Conservation (phyloP, 352 stramenopile genomes). For the Phytophthora macrochlamydospora region DNA sequence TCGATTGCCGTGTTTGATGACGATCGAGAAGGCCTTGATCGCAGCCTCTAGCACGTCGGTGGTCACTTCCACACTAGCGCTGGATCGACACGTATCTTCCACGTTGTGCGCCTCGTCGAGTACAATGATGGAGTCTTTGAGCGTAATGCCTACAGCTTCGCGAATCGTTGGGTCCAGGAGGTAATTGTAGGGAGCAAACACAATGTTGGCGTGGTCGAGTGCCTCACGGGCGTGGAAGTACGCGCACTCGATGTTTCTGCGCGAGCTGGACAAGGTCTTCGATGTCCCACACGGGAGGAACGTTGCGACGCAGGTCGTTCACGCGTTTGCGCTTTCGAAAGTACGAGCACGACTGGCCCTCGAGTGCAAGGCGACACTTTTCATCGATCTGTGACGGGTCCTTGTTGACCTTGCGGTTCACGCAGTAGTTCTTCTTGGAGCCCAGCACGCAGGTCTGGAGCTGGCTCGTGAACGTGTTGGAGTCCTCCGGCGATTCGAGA, state of each 20-base stretch:
- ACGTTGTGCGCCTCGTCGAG: slow-evolving; percentile 90
- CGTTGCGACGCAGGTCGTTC: slow-evolving; percentile 45
- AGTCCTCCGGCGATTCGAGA: slow-evolving; percentile 44
- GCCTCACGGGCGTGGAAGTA: slow-evolving; percentile 72
- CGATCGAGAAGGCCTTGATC: slow-evolving; percentile 65
- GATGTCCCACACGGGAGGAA: slow-evolving; percentile 83
- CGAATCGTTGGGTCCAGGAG: slow-evolving; percentile 81
- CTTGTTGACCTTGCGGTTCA: slow-evolving; percentile 75
- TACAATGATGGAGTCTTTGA: slow-evolving; percentile 80
- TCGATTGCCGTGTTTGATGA: slow-evolving; percentile 70
- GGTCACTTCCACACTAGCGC: slow-evolving; percentile 78
- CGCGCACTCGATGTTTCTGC: slow-evolving; percentile 80
- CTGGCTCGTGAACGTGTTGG: slow-evolving; percentile 36
- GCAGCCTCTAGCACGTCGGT: slow-evolving; percentile 48
- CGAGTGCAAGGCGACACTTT: slow-evolving; percentile 59
- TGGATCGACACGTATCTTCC: slow-evolving; percentile 84
- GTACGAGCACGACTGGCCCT: slow-evolving; percentile 35
- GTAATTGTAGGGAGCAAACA: slow-evolving; percentile 92
- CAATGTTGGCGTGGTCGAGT: slow-evolving; percentile 67
- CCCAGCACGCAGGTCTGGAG: slow-evolving; percentile 85
- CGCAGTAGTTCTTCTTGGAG: slow-evolving; percentile 82
- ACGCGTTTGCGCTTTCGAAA: slow-evolving; percentile 41
- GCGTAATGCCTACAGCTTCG: slow-evolving; percentile 64
- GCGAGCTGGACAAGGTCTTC: slow-evolving; percentile 78
- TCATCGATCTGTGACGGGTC: slow-evolving; percentile 71